Evolutionary conservation across 306 rosid species (phyloP).

Genomic region (Hippophae rhamnoides): DNA sequence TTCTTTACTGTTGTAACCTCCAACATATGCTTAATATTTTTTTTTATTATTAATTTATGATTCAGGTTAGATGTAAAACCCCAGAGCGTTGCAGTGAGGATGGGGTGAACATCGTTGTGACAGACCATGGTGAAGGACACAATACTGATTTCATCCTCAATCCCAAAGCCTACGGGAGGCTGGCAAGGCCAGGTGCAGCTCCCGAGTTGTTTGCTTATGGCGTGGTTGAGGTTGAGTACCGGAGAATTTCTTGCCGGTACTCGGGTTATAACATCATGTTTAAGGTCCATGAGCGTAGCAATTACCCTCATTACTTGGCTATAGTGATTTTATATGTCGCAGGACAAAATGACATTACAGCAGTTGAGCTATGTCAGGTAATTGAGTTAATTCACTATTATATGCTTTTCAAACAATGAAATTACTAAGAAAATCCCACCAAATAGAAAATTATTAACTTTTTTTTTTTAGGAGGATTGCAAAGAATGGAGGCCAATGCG

Average conservation of each 20-base stretch:
- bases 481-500: constrained; percentile 58
- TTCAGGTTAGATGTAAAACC: constrained; percentile 44
- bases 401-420: not conserved
- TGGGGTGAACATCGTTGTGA: constrained; percentile 39
- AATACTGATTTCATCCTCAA: constrained; percentile 46
- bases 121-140: constrained; percentile 54
- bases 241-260: constrained; percentile 46
- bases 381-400: not conserved
- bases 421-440: too few species aligned
- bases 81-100: constrained; percentile 25
- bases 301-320: constrained; percentile 51
- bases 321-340: constrained; percentile 25
- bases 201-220: constrained; percentile 25
- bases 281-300: constrained; percentile 55
- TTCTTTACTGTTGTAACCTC: not conserved
- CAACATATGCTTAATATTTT: not conserved
- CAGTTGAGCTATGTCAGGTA: constrained; percentile 55
- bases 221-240: constrained; percentile 43
- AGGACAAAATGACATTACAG: constrained; percentile 50
- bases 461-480: constrained; percentile 36
- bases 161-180: constrained; percentile 28
- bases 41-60: not conserved
- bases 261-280: constrained; percentile 25
- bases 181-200: constrained; percentile 24
- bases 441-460: not conserved